phyloP scores from a whole-genome alignment of 805 yeast species.

The Kazachstania kunashirensis region DNA sequence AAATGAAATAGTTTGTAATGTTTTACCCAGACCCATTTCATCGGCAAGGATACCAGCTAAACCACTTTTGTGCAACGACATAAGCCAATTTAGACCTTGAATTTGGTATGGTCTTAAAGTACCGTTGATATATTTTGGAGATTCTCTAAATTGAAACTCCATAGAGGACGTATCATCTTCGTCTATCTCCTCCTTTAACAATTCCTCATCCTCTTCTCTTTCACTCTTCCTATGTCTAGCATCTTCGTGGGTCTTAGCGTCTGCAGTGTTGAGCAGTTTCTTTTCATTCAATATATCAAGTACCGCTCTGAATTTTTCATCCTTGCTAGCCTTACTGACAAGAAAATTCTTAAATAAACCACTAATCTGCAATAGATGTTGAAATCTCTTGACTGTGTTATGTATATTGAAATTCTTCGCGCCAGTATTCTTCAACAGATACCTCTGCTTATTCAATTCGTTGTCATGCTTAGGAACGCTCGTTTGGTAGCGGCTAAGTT shows the following conservation, averaged over 20 bases:
- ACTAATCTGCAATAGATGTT: constrained; percentile 55
- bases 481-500: constrained; percentile 7
- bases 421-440: constrained; percentile 19
- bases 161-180: constrained; percentile 12
- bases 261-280: constrained; percentile 9
- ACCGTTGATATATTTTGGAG: constrained; percentile 68
- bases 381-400: constrained; percentile 57
- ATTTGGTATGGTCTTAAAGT: constrained; percentile 62
- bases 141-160: constrained; percentile 55
- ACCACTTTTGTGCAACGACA: constrained; percentile 55
- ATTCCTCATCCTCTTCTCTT: constrained; percentile 68
- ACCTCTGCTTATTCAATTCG: constrained; percentile 17
- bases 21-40: constrained; percentile 81
- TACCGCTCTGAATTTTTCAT: constrained; percentile 46
- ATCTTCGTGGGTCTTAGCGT: constrained; percentile 6
- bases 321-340: constrained; percentile 52
- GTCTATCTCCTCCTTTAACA: constrained; percentile 38
- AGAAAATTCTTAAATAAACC: constrained; percentile 61
- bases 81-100: constrained; percentile 74
- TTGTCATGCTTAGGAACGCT: constrained; percentile 9
- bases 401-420: constrained; percentile 38
- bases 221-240: constrained; percentile 58
- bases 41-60: constrained; percentile 73
- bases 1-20: constrained; percentile 69
- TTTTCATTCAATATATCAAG: constrained; percentile 32